Conservation (phyloP, 805 yeast species). For the Wickerhamiella galacta region DNA sequence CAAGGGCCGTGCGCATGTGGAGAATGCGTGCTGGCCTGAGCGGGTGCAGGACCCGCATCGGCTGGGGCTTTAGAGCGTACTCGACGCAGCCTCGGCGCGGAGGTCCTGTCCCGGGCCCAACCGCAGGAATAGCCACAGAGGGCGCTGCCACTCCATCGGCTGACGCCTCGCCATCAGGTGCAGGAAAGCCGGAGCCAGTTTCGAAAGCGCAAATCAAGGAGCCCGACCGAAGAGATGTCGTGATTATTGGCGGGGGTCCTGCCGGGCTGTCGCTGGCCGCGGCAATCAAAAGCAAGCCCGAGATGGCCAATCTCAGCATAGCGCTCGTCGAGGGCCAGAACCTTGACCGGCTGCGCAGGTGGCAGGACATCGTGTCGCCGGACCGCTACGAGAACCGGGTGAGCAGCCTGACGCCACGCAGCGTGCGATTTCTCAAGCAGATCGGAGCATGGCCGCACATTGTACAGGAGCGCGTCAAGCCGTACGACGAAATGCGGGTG, state of each 20-base stretch:
- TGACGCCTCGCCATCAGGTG: no score
- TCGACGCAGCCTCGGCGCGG: no score
- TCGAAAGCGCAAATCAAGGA: neutral
- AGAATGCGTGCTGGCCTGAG: no score
- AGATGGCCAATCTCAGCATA: slow-evolving; percentile 41
- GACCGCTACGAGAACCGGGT: slow-evolving; percentile 58
- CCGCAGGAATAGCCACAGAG: no score
- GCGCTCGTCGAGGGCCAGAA: slow-evolving; percentile 60
- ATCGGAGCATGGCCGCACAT: slow-evolving; percentile 68
- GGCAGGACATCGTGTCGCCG: slow-evolving; percentile 26
- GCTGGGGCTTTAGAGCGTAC: no score
- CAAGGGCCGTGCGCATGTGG: no score
- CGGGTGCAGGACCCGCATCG: no score
- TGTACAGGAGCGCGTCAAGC: slow-evolving; percentile 51
- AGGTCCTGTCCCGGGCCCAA: no score
- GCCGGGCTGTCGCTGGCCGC: slow-evolving; percentile 83
- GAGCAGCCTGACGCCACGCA: slow-evolving; percentile 70
- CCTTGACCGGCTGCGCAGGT: slow-evolving; percentile 34
- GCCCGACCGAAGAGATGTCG: slow-evolving; percentile 35
- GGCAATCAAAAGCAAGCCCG: slow-evolving; percentile 50
- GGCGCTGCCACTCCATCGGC: no score
- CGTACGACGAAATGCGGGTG: slow-evolving; percentile 67
- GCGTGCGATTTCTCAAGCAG: slow-evolving; percentile 44
- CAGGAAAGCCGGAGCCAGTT: no score
- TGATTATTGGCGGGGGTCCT: slow-evolving; percentile 93